phyloP scores from a whole-genome alignment of 2,329 filamentous ascomycete genomes.

The Calonectria hawksworthii region DNA sequence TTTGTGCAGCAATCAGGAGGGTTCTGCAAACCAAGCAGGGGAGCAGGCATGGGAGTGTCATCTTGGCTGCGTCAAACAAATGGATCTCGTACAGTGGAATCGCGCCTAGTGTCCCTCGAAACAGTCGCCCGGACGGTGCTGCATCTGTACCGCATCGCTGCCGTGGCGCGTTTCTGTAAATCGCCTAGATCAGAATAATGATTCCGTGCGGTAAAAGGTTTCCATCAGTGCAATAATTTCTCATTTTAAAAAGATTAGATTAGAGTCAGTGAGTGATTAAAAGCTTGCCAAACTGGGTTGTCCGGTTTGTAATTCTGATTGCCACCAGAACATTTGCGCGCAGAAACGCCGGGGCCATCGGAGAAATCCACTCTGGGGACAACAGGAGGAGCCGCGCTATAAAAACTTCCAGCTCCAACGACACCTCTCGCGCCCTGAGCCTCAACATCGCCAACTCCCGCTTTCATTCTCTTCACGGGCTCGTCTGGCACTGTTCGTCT shows the following conservation, averaged over 20 bases:
- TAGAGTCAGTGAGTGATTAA: conserved; percentile 25
- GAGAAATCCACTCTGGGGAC: conserved; percentile 34
- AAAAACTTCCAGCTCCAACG: conserved; percentile 41
- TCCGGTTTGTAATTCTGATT: conserved; percentile 17
- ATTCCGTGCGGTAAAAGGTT: background rate
- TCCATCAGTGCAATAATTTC: background rate
- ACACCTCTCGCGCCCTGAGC: conserved; percentile 28
- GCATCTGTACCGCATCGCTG: background rate
- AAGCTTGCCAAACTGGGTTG: conserved; percentile 9
- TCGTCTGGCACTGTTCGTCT: background rate
- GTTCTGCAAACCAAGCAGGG: background rate
- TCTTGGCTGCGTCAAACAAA: background rate
- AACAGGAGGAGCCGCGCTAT: conserved; percentile 38
- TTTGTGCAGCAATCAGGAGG: background rate
- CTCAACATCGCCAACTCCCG: conserved; percentile 14
- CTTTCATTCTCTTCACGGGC: background rate
- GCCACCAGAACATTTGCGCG: conserved; percentile 26
- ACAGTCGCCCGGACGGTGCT: background rate
- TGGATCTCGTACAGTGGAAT: background rate
- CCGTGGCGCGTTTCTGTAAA: background rate
- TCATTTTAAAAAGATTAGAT: conserved; percentile 7
- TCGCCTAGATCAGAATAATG: background rate
- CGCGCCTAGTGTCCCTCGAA: conserved; percentile 8
- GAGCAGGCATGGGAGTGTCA: background rate
- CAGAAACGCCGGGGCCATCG: conserved; percentile 33